A percentile compares a stretch with the other conserved stretches of the same genome.
Evolutionary conservation across 139 green algal genomes (phyloP).

Genomic region (Closterium sp.): DNA sequence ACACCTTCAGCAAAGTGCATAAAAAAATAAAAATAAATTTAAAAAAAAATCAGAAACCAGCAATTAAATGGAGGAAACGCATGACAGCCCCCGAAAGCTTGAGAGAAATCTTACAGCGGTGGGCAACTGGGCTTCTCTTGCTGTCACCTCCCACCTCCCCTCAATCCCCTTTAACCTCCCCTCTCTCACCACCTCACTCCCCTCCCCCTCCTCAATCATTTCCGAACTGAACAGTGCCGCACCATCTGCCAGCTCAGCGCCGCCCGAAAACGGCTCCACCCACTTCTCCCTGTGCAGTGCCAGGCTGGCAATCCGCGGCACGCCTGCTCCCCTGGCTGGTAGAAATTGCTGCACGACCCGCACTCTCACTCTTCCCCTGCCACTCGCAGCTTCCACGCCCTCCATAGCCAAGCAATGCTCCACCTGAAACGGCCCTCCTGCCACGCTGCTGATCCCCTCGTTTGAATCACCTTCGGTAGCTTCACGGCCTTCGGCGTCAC

Average conservation of each 20-base stretch:
- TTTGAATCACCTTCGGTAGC: background rate
- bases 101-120: background rate
- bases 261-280: background rate
- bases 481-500: background rate
- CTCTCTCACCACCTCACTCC: background rate
- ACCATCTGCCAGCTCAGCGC: background rate
- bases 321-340: background rate
- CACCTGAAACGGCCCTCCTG: background rate
- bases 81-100: too few relatives aligned
- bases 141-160: background rate
- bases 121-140: background rate
- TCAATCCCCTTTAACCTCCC: background rate
- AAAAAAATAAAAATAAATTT: too few relatives aligned
- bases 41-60: too few relatives aligned
- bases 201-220: background rate
- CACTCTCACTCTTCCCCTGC: background rate
- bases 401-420: background rate
- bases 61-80: too few relatives aligned
- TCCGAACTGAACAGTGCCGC: background rate
- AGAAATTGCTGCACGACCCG: background rate
- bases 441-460: background rate
- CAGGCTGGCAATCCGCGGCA: background rate
- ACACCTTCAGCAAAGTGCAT: too few relatives aligned
- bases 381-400: background rate
- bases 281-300: background rate